Conservation (phyloP, 768 basidiomycete species). For the Albatrellus ellisii region DNA sequence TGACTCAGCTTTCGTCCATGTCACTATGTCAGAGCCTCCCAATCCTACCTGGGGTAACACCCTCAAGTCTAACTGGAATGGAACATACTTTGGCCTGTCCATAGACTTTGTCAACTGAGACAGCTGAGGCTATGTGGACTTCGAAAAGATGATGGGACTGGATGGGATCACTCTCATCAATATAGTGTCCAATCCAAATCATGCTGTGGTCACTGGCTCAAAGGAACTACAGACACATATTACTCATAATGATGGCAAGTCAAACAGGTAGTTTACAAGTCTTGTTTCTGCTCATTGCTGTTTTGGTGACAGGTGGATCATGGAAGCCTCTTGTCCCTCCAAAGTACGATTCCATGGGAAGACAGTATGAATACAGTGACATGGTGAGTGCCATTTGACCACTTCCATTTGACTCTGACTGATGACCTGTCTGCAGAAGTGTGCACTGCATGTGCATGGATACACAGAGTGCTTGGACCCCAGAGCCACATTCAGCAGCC, state of each 20-base stretch:
- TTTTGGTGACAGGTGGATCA: slow-evolving; percentile 51
- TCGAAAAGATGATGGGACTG: slow-evolving; percentile 93
- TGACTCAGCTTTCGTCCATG: slow-evolving; percentile 85
- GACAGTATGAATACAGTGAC: slow-evolving; percentile 51
- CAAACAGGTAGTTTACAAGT: neutral
- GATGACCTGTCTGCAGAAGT: slow-evolving; percentile 38
- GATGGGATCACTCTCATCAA: slow-evolving; percentile 95
- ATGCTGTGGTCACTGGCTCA: slow-evolving; percentile 52
- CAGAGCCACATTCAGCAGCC: slow-evolving; percentile 86
- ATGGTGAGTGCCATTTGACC: slow-evolving; percentile 35
- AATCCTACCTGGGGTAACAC: slow-evolving; percentile 81
- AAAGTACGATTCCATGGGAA: slow-evolving; percentile 57
- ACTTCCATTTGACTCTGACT: neutral
- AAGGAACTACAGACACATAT: slow-evolving; percentile 81
- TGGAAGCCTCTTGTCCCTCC: slow-evolving; percentile 85
- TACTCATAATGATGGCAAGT: slow-evolving; percentile 90
- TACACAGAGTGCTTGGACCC: slow-evolving; percentile 90
- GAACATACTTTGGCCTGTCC: slow-evolving; percentile 89
- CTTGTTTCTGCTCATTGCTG: slow-evolving; percentile 1
- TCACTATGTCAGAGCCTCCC: slow-evolving; percentile 76
- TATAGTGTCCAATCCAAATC: slow-evolving; percentile 68
- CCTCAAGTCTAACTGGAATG: slow-evolving; percentile 95
- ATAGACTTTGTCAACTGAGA: slow-evolving; percentile 88
- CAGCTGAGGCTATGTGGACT: slow-evolving; percentile 78
- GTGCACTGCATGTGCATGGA: slow-evolving; percentile 85